A percentile compares a stretch with the other conserved stretches of the same genome.
These are phyloP conservation scores for Crithidia acanthocephali DNA, from an alignment of 208 protist species.

Conservation along the genomic window DNA sequence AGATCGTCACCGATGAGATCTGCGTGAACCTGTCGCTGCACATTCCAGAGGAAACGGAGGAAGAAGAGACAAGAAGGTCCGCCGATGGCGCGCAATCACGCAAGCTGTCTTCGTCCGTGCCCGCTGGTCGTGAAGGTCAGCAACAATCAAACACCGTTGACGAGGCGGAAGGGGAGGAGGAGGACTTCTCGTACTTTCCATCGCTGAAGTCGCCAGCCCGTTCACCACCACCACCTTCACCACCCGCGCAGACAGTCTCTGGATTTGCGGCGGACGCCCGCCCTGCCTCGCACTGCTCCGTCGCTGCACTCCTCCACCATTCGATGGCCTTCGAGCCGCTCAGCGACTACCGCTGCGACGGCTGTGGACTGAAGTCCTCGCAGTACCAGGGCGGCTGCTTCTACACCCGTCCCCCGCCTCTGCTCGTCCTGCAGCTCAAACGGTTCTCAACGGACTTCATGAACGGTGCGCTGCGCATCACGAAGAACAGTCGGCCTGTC, in stretches of 20 bases:
- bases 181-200: too few relatives aligned
- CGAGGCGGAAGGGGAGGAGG: too few relatives aligned
- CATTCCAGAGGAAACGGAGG: constrained; percentile 25
- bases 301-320: constrained; percentile 42
- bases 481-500: constrained; percentile 28
- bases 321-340: constrained; percentile 56
- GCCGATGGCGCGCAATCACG: too few relatives aligned
- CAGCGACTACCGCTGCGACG: constrained; percentile 72
- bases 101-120: too few relatives aligned
- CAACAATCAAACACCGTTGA: too few relatives aligned
- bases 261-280: too few relatives aligned
- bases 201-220: too few relatives aligned
- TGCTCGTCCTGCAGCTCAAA: constrained; percentile 81
- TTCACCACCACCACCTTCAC: background rate
- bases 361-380: constrained; percentile 37
- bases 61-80: background rate
- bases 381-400: constrained; percentile 77
- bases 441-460: constrained; percentile 61
- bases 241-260: background rate
- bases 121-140: too few relatives aligned
- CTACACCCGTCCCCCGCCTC: constrained; percentile 44
- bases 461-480: constrained; percentile 34
- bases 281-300: constrained; percentile 18
- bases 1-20: constrained; percentile 75
- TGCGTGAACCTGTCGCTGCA: constrained; percentile 72